Percentiles rank a stretch among this genome's conserved stretches.
phyloP scores from a whole-genome alignment of 805 yeast species.

The Kuraishia molischiana region DNA sequence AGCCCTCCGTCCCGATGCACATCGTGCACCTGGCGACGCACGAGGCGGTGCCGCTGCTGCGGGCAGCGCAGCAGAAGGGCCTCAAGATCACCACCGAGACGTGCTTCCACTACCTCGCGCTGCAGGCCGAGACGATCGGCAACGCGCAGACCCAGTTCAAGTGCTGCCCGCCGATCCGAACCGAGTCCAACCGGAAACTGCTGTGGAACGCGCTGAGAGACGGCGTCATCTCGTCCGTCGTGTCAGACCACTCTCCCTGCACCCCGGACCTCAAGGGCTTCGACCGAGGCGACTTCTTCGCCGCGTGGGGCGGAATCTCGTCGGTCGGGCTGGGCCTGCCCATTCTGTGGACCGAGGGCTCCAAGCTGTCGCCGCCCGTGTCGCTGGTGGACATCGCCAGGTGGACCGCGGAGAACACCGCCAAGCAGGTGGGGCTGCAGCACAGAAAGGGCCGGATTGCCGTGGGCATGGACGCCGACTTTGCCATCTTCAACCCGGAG shows the following conservation, averaged over 20 bases:
- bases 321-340: slow-evolving; percentile 90
- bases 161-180: slow-evolving; percentile 92
- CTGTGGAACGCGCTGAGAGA: slow-evolving; percentile 72
- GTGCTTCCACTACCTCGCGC: slow-evolving; percentile 82
- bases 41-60: slow-evolving; percentile 67
- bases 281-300: slow-evolving; percentile 75
- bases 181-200: slow-evolving; percentile 56
- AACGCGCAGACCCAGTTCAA: slow-evolving; percentile 76
- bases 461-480: slow-evolving; percentile 82
- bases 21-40: slow-evolving; percentile 87
- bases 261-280: slow-evolving; percentile 83
- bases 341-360: slow-evolving; percentile 67
- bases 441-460: slow-evolving; percentile 64
- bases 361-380: slow-evolving; percentile 40
- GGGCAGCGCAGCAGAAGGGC: slow-evolving; percentile 47
- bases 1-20: slow-evolving; percentile 64
- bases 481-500: slow-evolving; percentile 68
- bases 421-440: slow-evolving; percentile 71
- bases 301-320: slow-evolving; percentile 95
- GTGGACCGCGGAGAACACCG: slow-evolving; percentile 82
- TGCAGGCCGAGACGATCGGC: slow-evolving; percentile 70
- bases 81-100: slow-evolving; percentile 81
- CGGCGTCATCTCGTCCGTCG: slow-evolving; percentile 70
- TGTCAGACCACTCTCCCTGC: slow-evolving; percentile 94
- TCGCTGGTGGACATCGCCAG: slow-evolving; percentile 50